Conservation (phyloP, 2,329 filamentous ascomycete genomes). For the Rhinocladiella similis region DNA sequence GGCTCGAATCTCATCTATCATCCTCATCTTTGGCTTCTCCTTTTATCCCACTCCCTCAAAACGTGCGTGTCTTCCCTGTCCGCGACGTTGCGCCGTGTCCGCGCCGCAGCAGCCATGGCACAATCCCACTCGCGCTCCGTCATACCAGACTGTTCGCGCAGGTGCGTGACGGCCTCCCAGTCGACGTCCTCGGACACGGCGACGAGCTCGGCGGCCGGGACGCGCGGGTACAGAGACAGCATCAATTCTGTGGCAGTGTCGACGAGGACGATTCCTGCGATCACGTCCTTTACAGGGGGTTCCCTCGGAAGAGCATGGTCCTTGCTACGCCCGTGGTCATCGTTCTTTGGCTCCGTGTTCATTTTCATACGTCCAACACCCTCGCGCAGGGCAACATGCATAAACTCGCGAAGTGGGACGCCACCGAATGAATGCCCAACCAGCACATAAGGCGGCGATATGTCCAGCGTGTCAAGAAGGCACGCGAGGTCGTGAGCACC, state of each 20-base stretch:
- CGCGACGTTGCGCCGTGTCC: neutral
- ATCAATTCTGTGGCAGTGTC: slow-evolving; percentile 40
- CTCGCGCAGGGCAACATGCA: slow-evolving; percentile 30
- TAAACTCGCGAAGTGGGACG: slow-evolving; percentile 41
- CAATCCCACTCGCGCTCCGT: slow-evolving; percentile 37
- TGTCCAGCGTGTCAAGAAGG: slow-evolving; percentile 29
- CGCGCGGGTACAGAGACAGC: slow-evolving; percentile 31
- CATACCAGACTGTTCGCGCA: slow-evolving; percentile 33
- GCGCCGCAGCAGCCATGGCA: neutral
- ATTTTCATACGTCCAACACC: too few relatives aligned
- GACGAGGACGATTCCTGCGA: slow-evolving; percentile 40
- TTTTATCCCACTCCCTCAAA: neutral
- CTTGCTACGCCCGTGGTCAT: neutral
- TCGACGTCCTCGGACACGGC: slow-evolving; percentile 36
- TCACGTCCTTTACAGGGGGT: slow-evolving; percentile 15
- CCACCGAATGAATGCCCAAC: slow-evolving; percentile 44
- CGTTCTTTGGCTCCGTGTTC: slow-evolving; percentile 5
- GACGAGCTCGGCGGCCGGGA: slow-evolving; percentile 35
- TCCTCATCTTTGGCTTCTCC: neutral
- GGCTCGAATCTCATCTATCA: neutral
- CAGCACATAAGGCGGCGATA: slow-evolving; percentile 36
- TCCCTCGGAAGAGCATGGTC: too few relatives aligned
- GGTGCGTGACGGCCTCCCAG: slow-evolving; percentile 35
- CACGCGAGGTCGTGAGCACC: slow-evolving; percentile 36
- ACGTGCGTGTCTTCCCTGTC: slow-evolving; percentile 10